Conservation (phyloP, 1,284 basidiomycete species). For the Cystobasidiaceae sp. region DNA sequence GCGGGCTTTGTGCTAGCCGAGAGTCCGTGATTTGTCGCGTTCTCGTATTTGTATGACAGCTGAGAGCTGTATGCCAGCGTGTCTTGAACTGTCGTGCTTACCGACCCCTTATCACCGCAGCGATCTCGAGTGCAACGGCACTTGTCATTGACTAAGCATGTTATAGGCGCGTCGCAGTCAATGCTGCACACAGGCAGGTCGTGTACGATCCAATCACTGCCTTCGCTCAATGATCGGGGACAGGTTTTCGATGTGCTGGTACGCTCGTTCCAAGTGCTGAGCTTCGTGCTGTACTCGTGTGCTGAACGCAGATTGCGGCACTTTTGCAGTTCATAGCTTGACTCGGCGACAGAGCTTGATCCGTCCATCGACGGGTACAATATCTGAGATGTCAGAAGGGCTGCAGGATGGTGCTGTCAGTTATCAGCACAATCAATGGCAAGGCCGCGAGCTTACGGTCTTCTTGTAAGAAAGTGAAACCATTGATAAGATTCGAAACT, state of each 20-base stretch:
- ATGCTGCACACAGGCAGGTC: conserved; percentile 36
- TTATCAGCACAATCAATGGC: too few relatives aligned
- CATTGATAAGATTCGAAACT: neutral
- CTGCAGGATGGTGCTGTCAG: too few relatives aligned
- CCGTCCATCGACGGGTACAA: conserved; percentile 39
- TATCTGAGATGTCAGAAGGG: conserved; percentile 41
- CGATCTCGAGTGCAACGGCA: conserved; percentile 41
- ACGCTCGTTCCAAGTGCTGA: conserved; percentile 21
- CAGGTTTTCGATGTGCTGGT: neutral
- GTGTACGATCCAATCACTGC: conserved; percentile 34
- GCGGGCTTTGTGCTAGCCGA: neutral
- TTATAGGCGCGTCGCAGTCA: conserved; percentile 39
- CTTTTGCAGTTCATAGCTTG: conserved; percentile 35
- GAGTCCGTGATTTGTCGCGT: neutral
- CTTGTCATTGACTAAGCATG: conserved; percentile 39
- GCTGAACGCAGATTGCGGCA: conserved; percentile 37
- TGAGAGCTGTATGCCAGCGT: conserved; percentile 29
- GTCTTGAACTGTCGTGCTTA: neutral
- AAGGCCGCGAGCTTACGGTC: conserved; percentile 38
- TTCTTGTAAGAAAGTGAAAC: conserved; percentile 37
- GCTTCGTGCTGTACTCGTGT: conserved; percentile 33
- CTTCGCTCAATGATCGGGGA: conserved; percentile 20
- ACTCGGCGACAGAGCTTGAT: conserved; percentile 35
- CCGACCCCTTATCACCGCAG: conserved; percentile 32
- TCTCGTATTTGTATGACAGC: conserved; percentile 23